Conservation (phyloP, 202 grass and related monocot species). For the Saccharum hybrid region DNA sequence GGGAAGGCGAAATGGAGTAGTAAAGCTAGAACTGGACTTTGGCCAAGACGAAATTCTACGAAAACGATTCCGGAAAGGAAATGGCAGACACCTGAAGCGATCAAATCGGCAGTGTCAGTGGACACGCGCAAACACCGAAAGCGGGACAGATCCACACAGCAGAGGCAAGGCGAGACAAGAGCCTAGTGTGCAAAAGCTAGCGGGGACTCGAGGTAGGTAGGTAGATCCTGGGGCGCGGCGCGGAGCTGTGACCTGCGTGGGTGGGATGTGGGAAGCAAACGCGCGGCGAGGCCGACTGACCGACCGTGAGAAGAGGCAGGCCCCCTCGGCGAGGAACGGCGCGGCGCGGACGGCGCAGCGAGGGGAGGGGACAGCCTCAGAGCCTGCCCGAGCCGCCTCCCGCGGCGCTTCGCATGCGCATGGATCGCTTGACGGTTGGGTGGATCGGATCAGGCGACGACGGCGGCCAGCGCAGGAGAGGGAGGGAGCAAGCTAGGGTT, state of each 20-base stretch:
- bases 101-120: not conserved
- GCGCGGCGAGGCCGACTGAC: too few species aligned
- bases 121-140: not conserved
- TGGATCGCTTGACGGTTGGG: constrained; percentile 12
- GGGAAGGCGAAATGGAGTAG: not conserved
- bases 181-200: not conserved
- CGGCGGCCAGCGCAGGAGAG: too few species aligned
- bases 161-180: not conserved
- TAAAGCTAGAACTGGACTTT: not conserved
- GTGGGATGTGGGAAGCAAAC: too few species aligned
- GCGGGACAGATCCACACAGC: not conserved
- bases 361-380: not conserved
- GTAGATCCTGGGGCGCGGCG: constrained; percentile 28
- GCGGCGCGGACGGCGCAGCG: not conserved
- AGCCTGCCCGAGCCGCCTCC: not conserved
- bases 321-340: too few species aligned
- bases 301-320: too few species aligned
- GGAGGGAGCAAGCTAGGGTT: constrained; percentile 41
- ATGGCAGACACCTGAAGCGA: not conserved
- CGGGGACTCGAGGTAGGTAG: not conserved
- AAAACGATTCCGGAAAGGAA: not conserved
- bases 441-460: constrained; percentile 5
- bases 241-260: too few species aligned
- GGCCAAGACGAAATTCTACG: not conserved
- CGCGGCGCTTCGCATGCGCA: constrained; percentile 23